Conservation (phyloP, 768 basidiomycete genomes). For the Lactarius sanguifluus region DNA sequence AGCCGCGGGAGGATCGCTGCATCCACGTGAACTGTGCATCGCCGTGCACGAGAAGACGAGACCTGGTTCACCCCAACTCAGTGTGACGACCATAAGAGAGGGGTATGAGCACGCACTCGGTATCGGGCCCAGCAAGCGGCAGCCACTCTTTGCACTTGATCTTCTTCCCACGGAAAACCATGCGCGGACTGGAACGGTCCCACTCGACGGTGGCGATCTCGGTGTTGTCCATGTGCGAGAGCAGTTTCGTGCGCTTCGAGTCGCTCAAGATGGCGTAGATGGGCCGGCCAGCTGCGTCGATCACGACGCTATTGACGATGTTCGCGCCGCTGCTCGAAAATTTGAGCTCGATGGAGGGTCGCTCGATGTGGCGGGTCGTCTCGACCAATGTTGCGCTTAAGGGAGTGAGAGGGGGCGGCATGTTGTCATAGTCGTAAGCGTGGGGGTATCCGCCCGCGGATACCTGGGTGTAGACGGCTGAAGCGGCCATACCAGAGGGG, state of each 20-base stretch:
- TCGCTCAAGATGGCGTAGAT: conserved; percentile 15
- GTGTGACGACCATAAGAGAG: background rate
- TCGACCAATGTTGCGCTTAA: conserved; percentile 17
- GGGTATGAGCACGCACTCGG: conserved; percentile 5
- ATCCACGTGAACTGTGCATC: conserved; percentile 19
- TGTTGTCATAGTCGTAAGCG: background rate
- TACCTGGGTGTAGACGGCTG: conserved; percentile 14
- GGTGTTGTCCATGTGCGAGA: background rate
- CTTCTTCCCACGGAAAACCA: conserved; percentile 21
- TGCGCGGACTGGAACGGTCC: conserved; percentile 20
- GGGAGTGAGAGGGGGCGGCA: background rate
- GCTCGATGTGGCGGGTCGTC: background rate
- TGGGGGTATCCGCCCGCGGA: conserved; percentile 22
- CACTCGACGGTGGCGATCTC: conserved; percentile 23
- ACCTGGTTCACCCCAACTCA: background rate
- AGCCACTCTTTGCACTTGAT: conserved; percentile 24
- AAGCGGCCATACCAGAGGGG: conserved; percentile 7
- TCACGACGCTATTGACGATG: conserved; percentile 15
- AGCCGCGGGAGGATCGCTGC: conserved; percentile 6
- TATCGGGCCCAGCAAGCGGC: conserved; percentile 20
- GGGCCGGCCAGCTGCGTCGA: background rate
- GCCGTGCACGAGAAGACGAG: conserved; percentile 17
- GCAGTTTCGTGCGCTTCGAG: conserved; percentile 13
- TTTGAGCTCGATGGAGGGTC: conserved; percentile 20
- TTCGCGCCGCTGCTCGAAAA: conserved; percentile 5